These are phyloP conservation scores for Zostera marina DNA, from an alignment of 116 monocot species.

Conservation along the genomic window DNA sequence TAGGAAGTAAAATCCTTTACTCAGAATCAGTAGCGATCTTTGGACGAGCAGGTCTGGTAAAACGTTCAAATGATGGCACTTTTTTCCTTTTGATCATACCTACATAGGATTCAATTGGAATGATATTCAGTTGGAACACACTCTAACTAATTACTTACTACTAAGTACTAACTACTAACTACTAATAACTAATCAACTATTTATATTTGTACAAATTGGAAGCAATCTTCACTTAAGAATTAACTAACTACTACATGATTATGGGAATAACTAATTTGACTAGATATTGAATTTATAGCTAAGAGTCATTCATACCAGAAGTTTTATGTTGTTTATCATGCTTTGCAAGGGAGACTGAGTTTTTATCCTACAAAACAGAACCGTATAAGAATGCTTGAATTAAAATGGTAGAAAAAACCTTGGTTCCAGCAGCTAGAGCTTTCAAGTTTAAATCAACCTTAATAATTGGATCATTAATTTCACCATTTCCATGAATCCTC, in stretches of 20 bases:
- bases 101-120: slow-evolving; percentile 4
- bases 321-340: slow-evolving; percentile 38
- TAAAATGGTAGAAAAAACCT: not conserved
- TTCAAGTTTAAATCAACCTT: slow-evolving; percentile 43
- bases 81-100: slow-evolving; percentile 67
- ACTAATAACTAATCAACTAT: no score
- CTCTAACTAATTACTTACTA: no score
- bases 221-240: no score
- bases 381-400: not conserved
- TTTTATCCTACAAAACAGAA: slow-evolving; percentile 37
- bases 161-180: no score
- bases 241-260: no score
- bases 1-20: slow-evolving; percentile 24
- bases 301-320: slow-evolving; percentile 18
- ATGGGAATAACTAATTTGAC: no score
- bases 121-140: no score
- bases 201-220: no score
- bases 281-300: no score
- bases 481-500: slow-evolving; percentile 58
- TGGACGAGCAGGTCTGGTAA: slow-evolving; percentile 31
- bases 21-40: slow-evolving; percentile 34
- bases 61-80: slow-evolving; percentile 37
- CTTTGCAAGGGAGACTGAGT: slow-evolving; percentile 19
- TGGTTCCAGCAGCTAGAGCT: not conserved
- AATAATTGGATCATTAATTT: slow-evolving; percentile 66